Evolutionary conservation across 1,284 basidiomycete species (phyloP).

Genomic region (Trametes sp.): DNA sequence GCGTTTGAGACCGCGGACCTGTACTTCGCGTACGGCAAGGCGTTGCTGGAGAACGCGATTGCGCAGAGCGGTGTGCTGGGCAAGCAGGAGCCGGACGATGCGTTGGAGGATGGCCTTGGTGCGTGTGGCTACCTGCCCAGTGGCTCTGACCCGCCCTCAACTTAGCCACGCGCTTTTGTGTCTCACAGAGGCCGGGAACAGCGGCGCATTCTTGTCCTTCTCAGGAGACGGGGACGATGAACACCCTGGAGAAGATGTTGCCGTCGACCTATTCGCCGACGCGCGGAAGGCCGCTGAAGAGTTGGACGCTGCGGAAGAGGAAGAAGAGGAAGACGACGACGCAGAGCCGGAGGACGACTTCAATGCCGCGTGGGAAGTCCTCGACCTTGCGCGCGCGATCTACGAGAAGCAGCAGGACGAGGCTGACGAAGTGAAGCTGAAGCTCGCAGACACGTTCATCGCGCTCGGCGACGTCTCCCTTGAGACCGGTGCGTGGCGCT

Average conservation of each 20-base stretch:
- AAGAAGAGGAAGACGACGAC: slow-evolving; percentile 65
- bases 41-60: slow-evolving; percentile 88
- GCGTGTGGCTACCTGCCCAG: slow-evolving; percentile 8
- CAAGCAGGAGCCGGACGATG: slow-evolving; percentile 74
- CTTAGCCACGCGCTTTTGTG: slow-evolving; percentile 4
- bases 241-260: slow-evolving; percentile 45
- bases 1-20: slow-evolving; percentile 83
- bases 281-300: slow-evolving; percentile 54
- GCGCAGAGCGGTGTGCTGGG: slow-evolving; percentile 83
- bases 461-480: slow-evolving; percentile 87
- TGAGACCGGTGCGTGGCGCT: slow-evolving; percentile 75
- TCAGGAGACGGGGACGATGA: slow-evolving; percentile 75
- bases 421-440: slow-evolving; percentile 69
- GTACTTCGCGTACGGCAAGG: slow-evolving; percentile 87
- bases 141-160: not conserved
- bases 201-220: slow-evolving; percentile 73
- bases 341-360: slow-evolving; percentile 91
- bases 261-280: slow-evolving; percentile 70
- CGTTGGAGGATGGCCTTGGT: slow-evolving; percentile 49
- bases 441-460: slow-evolving; percentile 86
- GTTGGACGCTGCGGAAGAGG: slow-evolving; percentile 54
- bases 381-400: slow-evolving; percentile 86
- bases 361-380: slow-evolving; percentile 93
- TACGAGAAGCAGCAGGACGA: slow-evolving; percentile 73
- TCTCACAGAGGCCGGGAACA: slow-evolving; percentile 42